These are phyloP conservation scores for Pseudogymnoascus sp. DNA, from an alignment of 2,329 filamentous ascomycete species.

Conservation along the genomic window DNA sequence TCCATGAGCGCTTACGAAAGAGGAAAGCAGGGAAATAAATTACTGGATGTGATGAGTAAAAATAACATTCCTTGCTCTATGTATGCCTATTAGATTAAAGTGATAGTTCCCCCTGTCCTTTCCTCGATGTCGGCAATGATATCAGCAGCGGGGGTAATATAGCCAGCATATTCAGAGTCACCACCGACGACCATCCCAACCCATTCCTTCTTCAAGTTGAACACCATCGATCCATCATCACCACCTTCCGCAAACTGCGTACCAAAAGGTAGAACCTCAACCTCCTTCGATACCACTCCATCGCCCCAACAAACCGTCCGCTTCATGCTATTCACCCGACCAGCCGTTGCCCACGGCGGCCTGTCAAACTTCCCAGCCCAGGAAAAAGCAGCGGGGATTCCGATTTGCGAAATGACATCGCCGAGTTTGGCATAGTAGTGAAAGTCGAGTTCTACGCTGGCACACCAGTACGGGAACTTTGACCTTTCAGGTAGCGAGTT, in stretches of 20 bases:
- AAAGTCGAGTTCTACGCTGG: too few species aligned
- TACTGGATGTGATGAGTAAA: not conserved
- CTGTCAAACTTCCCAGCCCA: not conserved
- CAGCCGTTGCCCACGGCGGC: too few species aligned
- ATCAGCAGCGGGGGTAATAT: not conserved
- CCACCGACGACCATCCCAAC: not conserved
- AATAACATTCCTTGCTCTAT: not conserved
- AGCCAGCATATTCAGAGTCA: not conserved
- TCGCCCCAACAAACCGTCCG: not conserved
- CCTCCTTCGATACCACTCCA: not conserved
- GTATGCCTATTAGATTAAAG: not conserved
- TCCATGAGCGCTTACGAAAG: not conserved
- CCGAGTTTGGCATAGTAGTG: too few species aligned
- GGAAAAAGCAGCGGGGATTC: not conserved
- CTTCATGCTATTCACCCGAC: not conserved
- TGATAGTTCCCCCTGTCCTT: not conserved
- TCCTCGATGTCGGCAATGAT: not conserved
- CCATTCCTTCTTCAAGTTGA: not conserved
- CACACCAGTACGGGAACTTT: too few species aligned
- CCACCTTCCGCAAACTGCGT: not conserved
- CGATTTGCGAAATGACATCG: too few species aligned
- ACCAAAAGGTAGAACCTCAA: not conserved
- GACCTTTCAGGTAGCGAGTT: not conserved
- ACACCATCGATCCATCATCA: conserved; percentile 2
- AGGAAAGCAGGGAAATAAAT: not conserved